Evolutionary conservation across 129 eudicot species (phyloP).

Genomic region (Pulicaria dysenterica): DNA sequence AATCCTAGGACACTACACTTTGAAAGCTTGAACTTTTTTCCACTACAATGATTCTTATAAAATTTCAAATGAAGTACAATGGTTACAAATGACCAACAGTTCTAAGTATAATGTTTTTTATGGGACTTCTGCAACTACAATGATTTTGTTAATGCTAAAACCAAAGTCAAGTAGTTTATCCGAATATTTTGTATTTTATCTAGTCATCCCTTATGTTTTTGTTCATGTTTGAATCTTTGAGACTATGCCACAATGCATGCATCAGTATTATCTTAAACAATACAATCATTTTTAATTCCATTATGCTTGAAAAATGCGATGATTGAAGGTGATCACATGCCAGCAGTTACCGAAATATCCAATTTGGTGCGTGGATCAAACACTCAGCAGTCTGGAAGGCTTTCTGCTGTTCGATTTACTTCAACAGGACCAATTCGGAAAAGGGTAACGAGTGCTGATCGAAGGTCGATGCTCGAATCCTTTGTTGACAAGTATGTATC

Average conservation of each 20-base stretch:
- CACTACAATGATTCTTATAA: not conserved
- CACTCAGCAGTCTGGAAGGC: constrained; percentile 29
- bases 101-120: no score
- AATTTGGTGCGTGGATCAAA: constrained; percentile 37
- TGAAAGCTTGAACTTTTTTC: not conserved
- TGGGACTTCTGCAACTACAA: not conserved
- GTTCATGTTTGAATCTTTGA: not conserved
- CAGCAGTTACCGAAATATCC: constrained; percentile 43
- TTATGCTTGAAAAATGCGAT: not conserved
- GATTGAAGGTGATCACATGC: constrained; percentile 11
- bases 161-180: not conserved
- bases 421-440: constrained; percentile 30
- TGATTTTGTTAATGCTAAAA: not conserved
- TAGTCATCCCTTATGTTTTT: not conserved
- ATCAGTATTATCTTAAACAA: not conserved
- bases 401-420: constrained; percentile 36
- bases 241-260: constrained; percentile 10
- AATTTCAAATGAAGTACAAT: not conserved
- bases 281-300: not conserved
- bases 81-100: not conserved
- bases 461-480: constrained; percentile 49
- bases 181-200: not conserved
- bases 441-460: constrained; percentile 39
- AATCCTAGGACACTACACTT: not conserved
- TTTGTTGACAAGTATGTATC: constrained; percentile 48